Conservation (phyloP, 2,329 filamentous ascomycete genomes). For the Camillea tinctor region DNA sequence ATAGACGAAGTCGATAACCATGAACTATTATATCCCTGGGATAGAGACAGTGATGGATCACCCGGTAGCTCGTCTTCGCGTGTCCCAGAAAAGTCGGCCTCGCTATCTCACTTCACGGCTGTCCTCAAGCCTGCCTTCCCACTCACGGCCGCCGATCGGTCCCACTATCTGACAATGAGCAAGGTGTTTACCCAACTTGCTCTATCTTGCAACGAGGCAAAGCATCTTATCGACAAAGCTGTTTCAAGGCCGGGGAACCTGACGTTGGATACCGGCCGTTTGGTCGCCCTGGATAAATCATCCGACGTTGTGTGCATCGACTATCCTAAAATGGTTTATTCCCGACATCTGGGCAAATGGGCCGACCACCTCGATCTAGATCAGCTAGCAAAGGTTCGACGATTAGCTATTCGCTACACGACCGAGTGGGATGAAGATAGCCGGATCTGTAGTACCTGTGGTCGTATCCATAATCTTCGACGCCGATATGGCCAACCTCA, state of each 20-base stretch:
- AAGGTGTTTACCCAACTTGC: conserved; percentile 25
- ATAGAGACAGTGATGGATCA: conserved; percentile 5
- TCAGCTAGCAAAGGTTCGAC: conserved; percentile 35
- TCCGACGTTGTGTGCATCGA: conserved; percentile 32
- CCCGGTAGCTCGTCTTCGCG: not conserved
- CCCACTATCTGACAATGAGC: conserved; percentile 27
- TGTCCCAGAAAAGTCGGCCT: not conserved
- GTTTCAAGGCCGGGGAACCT: conserved; percentile 23
- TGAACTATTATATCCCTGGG: not conserved
- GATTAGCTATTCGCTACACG: conserved; percentile 42
- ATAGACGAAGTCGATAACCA: conserved; percentile 6
- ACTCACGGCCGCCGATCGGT: conserved; percentile 25
- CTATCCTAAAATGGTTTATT: conserved; percentile 24
- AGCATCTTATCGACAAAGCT: conserved; percentile 16
- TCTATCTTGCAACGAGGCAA: conserved; percentile 24
- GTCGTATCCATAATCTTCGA: conserved; percentile 28
- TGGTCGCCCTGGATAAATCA: conserved; percentile 24
- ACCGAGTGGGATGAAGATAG: conserved; percentile 39
- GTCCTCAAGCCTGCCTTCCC: conserved; percentile 24
- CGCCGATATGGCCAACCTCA: conserved; percentile 34
- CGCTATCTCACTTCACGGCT: conserved; percentile 15
- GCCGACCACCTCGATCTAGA: conserved; percentile 22
- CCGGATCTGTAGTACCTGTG: conserved; percentile 35
- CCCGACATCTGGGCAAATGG: conserved; percentile 22
- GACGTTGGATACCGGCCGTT: conserved; percentile 22